Evolutionary conservation across 176 grass and related monocot genomes (phyloP), one percentile per base, ranked within the genome.

Genomic region (Cenchrus americanus): DNA sequence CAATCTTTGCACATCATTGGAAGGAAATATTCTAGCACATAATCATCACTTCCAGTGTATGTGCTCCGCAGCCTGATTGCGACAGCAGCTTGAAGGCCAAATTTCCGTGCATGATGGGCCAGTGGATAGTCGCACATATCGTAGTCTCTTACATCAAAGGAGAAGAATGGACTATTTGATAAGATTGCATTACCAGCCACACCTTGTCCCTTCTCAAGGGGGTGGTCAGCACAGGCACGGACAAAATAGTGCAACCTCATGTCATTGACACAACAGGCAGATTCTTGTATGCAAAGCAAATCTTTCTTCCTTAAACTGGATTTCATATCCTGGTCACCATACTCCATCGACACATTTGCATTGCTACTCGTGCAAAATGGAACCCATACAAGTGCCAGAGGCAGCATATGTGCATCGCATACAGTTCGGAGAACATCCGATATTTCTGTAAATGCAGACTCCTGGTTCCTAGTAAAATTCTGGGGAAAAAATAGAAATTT

Each of bases 361-460:
- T 43, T 59, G 24, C 10, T 64, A 73, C 42, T 80, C 67, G 71
- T 15, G 8, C 37, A 77, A 69, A 74, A 74, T 75, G 94, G 88
- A 69, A 89, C 44, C 94, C 94, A 96, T 57, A 88, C 90, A 68
- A 96, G 80, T 50, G 94, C 94, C 75, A 96, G 84, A 65, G 94
- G 94, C 41, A 96, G 84, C 88, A 87, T 89, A 73, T 93, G 94
- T 50, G 91, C 86, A 82, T 89, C 81, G 43, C 90, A 93, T 50
- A 86, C 59, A 66, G 57, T 54, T 71, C 67, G 79, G 24, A 91
- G 77, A 60, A 96, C 90, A 71, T 93, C 86, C 8, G 84, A 53
- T 47, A 96, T 96, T 83, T 96, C 94, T 62, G 50, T 48, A 18
- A 89, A 91, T 68, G 73, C 91, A 52, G 62, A 90, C 59, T 88